Percentiles rank a stretch among this genome's conserved stretches.
Conservation (phyloP, 768 basidiomycete genomes). For the Suillus plorans region DNA sequence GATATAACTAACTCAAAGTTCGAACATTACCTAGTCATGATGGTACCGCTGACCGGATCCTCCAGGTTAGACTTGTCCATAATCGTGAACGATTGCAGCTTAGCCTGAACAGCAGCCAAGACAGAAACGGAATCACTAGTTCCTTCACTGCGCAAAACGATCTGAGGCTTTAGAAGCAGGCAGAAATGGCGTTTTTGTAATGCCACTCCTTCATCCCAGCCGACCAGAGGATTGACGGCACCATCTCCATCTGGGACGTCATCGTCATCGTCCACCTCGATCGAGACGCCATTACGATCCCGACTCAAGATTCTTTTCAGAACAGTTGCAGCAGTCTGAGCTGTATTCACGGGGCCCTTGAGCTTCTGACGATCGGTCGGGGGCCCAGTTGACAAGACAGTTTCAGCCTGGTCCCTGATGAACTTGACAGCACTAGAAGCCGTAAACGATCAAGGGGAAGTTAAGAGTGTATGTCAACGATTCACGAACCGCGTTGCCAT, state of each 20-base stretch:
- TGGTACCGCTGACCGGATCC: constrained; percentile 81
- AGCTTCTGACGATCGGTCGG: constrained; percentile 25
- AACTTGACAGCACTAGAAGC: constrained; percentile 73
- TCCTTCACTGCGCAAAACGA: constrained; percentile 64
- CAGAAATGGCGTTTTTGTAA: constrained; percentile 75
- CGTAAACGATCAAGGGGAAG: constrained; percentile 7
- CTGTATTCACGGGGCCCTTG: constrained; percentile 39
- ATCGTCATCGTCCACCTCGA: constrained; percentile 37
- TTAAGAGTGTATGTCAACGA: constrained; percentile 9
- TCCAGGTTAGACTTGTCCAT: constrained; percentile 76
- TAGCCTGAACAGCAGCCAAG: constrained; percentile 76
- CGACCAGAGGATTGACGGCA: constrained; percentile 58
- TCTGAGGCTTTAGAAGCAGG: constrained; percentile 88
- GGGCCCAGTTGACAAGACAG: constrained; percentile 19
- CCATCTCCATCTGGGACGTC: constrained; percentile 31
- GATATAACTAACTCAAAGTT: constrained; percentile 6
- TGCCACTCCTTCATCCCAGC: constrained; percentile 73
- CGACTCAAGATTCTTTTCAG: constrained; percentile 63
- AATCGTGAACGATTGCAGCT: constrained; percentile 74
- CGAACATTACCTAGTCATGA: constrained; percentile 73
- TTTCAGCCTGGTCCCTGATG: constrained; percentile 78
- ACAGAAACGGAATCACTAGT: constrained; percentile 55
- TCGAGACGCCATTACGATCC: constrained; percentile 45
- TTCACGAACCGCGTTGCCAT: constrained; percentile 73
- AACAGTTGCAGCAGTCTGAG: constrained; percentile 67